Conservation (phyloP, 805 yeast genomes). For the Saturnispora ahearnii region DNA sequence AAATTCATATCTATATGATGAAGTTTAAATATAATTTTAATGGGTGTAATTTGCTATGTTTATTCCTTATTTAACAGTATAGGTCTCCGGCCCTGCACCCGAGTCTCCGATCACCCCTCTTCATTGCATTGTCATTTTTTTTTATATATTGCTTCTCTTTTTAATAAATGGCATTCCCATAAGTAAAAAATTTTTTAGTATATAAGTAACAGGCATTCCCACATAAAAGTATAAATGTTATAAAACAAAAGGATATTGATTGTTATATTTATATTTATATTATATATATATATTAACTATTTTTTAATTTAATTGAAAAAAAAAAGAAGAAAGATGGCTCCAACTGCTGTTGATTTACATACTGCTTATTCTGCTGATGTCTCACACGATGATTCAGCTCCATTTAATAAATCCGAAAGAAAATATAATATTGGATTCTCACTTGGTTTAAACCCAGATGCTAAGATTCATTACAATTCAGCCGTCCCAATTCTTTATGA, state of each 20-base stretch:
- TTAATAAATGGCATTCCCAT: not conserved
- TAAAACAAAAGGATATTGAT: not conserved
- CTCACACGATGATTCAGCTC: constrained; percentile 16
- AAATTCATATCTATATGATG: no score
- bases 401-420: constrained; percentile 21
- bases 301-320: not conserved
- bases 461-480: constrained; percentile 77
- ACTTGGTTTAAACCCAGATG: constrained; percentile 49
- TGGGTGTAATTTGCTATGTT: no score
- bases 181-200: not conserved
- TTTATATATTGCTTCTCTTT: not conserved
- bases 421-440: constrained; percentile 26
- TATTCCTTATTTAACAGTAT: no score
- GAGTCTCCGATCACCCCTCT: constrained; percentile 1
- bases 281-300: no score
- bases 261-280: not conserved
- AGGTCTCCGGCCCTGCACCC: not conserved
- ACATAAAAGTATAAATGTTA: not conserved
- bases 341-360: constrained; percentile 32
- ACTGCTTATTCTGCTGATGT: constrained; percentile 23
- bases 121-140: not conserved
- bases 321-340: constrained; percentile 26
- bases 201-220: not conserved
- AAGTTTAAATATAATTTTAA: no score
- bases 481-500: constrained; percentile 89